Conservation (phyloP, 2,329 filamentous ascomycete species). For the Colletotrichum navitas region DNA sequence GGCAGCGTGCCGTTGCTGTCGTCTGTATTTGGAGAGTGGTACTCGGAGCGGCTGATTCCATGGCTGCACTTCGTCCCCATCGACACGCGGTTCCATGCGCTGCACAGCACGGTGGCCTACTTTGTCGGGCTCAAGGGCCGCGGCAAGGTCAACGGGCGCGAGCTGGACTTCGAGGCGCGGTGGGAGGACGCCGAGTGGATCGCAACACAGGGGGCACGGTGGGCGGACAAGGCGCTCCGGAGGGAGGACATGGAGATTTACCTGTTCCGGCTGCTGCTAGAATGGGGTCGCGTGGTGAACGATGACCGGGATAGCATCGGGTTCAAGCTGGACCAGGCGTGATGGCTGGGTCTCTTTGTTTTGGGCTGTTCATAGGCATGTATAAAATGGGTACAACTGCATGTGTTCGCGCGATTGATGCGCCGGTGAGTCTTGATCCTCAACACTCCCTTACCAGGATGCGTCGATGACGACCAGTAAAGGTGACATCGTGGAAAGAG, state of each 20-base stretch:
- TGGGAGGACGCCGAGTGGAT: conserved; percentile 72
- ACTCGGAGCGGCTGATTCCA: conserved; percentile 77
- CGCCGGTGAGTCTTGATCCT: neutral
- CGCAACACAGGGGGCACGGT: conserved; percentile 72
- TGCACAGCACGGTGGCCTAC: conserved; percentile 81
- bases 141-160: conserved; percentile 58
- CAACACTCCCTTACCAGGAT: neutral
- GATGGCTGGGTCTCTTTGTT: neutral
- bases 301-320: conserved; percentile 66
- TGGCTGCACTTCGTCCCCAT: conserved; percentile 88
- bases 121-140: conserved; percentile 71
- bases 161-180: conserved; percentile 62
- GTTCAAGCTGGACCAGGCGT: conserved; percentile 46
- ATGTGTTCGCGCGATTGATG: neutral
- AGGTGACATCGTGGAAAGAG: neutral
- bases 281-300: conserved; percentile 80
- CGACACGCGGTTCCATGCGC: conserved; percentile 77
- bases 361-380: neutral
- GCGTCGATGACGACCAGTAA: neutral
- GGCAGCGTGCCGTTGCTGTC: conserved; percentile 76
- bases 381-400: neutral
- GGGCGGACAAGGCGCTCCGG: conserved; percentile 73
- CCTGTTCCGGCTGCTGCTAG: conserved; percentile 80
- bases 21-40: conserved; percentile 83
- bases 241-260: conserved; percentile 86